A percentile compares a stretch with the other conserved stretches of the same genome.
Conservation (phyloP, 192 early-diverging fungal genomes). For the Linnemannia zychae region DNA sequence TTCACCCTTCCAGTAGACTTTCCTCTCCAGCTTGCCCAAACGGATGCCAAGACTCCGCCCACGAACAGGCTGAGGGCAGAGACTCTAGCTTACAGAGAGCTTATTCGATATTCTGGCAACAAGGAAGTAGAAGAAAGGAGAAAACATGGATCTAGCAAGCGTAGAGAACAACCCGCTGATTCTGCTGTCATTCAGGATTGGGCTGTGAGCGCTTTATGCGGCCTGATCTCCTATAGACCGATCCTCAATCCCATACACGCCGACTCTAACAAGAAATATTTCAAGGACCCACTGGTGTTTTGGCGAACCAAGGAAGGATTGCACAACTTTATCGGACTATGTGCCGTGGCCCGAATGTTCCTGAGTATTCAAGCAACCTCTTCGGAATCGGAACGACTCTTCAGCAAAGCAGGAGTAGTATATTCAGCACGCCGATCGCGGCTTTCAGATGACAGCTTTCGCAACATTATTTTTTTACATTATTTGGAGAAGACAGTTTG, state of each 20-base stretch:
- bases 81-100: not conserved
- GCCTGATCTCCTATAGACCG: not conserved
- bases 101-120: not conserved
- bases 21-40: not conserved
- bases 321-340: slow-evolving; percentile 1
- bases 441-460: not conserved
- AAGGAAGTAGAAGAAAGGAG: not conserved
- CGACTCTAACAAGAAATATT: not conserved
- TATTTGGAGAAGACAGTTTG: not conserved
- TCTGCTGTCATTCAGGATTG: not conserved
- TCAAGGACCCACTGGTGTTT: not conserved
- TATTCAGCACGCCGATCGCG: not conserved
- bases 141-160: not conserved
- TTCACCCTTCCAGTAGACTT: not conserved
- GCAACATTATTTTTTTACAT: not conserved
- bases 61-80: not conserved
- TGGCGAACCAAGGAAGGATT: not conserved
- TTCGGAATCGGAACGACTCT: slow-evolving; percentile 2
- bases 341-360: not conserved
- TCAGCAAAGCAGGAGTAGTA: slow-evolving; percentile 6
- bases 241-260: not conserved
- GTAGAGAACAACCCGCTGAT: not conserved
- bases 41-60: not conserved
- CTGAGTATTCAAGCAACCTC: slow-evolving; percentile 5
- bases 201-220: not conserved